These are phyloP conservation scores for Afroboletus lepidellus DNA, from an alignment of 1,284 basidiomycete species.

Conservation along the genomic window DNA sequence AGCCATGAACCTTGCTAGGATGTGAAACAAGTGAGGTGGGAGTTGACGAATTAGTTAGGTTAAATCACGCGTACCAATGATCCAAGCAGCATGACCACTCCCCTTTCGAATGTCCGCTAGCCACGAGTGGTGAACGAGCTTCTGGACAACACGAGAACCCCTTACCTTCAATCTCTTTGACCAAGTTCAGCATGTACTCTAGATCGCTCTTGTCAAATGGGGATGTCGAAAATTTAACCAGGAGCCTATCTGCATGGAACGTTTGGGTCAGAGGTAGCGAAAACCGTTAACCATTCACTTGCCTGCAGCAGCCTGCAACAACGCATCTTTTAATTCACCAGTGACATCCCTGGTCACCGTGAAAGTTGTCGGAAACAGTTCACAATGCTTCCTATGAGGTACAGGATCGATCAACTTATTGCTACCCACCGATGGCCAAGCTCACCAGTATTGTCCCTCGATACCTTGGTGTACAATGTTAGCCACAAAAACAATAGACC, in stretches of 20 bases:
- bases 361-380: constrained; percentile 30
- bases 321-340: constrained; percentile 20
- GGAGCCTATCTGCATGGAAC: constrained; percentile 22
- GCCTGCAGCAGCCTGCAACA: constrained; percentile 33
- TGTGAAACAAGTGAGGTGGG: neutral
- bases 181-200: constrained; percentile 28
- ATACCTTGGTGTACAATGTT: constrained; percentile 22
- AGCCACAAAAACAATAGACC: neutral
- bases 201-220: constrained; percentile 25
- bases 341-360: constrained; percentile 19
- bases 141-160: neutral
- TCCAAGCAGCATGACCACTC: constrained; percentile 23
- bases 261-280: neutral
- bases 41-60: neutral
- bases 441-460: constrained; percentile 33
- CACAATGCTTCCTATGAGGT: constrained; percentile 29
- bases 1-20: constrained; percentile 29
- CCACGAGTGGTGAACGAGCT: neutral
- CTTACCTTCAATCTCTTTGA: constrained; percentile 30
- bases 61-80: constrained; percentile 22
- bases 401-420: neutral
- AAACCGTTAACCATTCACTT: neutral
- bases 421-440: no score
- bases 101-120: constrained; percentile 10
- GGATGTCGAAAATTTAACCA: constrained; percentile 35